Evolutionary conservation across 768 basidiomycete genomes (phyloP), one percentile per base, ranked within the genome.

Genomic region (Lentinula guzmanii): DNA sequence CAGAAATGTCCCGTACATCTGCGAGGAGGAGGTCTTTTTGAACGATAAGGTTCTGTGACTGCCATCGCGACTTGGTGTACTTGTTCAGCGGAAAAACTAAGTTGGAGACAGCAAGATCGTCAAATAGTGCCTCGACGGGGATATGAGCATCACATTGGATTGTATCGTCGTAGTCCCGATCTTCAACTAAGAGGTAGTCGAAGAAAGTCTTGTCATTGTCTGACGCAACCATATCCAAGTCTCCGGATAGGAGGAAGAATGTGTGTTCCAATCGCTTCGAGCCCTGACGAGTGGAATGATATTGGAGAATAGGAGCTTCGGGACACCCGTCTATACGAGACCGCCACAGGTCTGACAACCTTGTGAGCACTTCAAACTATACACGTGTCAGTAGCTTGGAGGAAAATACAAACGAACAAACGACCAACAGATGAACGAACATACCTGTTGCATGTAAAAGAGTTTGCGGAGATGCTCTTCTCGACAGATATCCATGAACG

Each of bases 391-490:
- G 28, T 28, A 28, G 28, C 16, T 33, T 28, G 37, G 46, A 24
- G 51, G 45, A 28, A 7, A 28, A 53, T 1, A 3, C 7, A 35
- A 13, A 35, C 35, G 21, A 21, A 45, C 10, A 48, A 52, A 53
- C 28, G 28, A 28, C 28, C 28, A 13, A 34, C 41, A 33, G 16
- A 28, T 10, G 4, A 5, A 58, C 5, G 13, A 9, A 68, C 71
- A 13, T 57, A 80, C 81, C 74, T 82, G 79, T 66, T 80, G 79
- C 77, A 82, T 81, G 64, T 79, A 82, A 64, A 83, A 80, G 2
- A 83, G 68, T 64, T 82, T 82, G n/a, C 80, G 73, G 37, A 83
- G 65, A 31, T 75, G 71, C 3, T 73, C 70, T 28, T 69, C 46
- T 18, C 59, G 69, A 64, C 81, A 82, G 16, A 83, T 66, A 63